These are phyloP conservation scores for Fonsecaea erecta DNA, from an alignment of 2,329 filamentous ascomycete species.

Conservation along the genomic window DNA sequence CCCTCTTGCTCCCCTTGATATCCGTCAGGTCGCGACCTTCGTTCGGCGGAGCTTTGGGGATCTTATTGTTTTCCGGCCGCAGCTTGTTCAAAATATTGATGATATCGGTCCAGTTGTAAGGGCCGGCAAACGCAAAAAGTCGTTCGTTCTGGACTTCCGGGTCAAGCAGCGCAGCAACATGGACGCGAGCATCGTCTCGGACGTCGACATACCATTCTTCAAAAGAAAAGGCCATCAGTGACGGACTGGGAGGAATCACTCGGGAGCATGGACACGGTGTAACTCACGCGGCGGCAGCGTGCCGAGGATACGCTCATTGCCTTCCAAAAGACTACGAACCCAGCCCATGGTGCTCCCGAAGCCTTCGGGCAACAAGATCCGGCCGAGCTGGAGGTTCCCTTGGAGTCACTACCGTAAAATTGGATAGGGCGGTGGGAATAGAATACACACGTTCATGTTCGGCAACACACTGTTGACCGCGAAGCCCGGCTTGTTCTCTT, in stretches of 20 bases:
- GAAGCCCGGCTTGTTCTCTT: constrained; percentile 39
- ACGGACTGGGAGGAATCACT: not conserved
- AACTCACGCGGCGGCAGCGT: constrained; percentile 2
- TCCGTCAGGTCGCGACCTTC: constrained; percentile 16
- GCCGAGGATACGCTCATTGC: constrained; percentile 30
- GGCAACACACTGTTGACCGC: constrained; percentile 37
- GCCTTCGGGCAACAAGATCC: constrained; percentile 44
- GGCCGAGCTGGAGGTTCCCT: constrained; percentile 2
- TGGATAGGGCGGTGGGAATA: constrained; percentile 36
- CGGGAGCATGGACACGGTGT: not conserved
- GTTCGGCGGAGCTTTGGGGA: constrained; percentile 12
- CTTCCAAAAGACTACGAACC: constrained; percentile 41
- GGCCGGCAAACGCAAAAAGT: constrained; percentile 58
- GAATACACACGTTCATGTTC: constrained; percentile 14
- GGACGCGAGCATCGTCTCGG: constrained; percentile 57
- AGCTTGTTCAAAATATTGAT: constrained; percentile 54
- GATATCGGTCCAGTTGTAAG: constrained; percentile 53
- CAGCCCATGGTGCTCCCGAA: constrained; percentile 44
- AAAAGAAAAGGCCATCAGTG: not conserved
- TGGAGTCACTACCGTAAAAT: not conserved
- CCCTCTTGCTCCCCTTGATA: constrained; percentile 14
- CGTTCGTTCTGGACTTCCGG: constrained; percentile 54
- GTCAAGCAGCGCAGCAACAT: constrained; percentile 57
- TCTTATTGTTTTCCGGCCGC: constrained; percentile 43
- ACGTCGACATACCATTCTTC: constrained; percentile 43